Evolutionary conservation across 208 protist genomes (phyloP), one percentile per base, ranked within the genome.

Genomic region (Leishmania tropica): DNA sequence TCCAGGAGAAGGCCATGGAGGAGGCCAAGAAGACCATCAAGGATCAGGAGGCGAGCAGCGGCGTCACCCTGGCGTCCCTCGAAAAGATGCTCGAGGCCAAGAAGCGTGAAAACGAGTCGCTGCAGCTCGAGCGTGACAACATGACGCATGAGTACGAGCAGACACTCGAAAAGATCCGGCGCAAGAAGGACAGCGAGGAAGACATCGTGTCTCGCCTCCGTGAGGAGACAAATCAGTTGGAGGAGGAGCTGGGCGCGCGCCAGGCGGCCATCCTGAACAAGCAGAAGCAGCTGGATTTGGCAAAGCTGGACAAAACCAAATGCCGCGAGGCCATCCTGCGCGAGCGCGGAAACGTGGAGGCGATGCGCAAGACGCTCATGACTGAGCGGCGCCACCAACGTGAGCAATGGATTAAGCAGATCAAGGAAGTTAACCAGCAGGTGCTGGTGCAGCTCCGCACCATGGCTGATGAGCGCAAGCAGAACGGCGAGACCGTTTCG

Each of bases 131-230:
- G 56, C 93, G 93, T 45, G 94, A 96, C 75, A 91, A 87, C 80
- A 83, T 93, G 4, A 92, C 92, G 10, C 76, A 85, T 24, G 94
- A 98, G 62, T 98, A 95, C 77, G 94, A 98, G 81, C 90, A 96
- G 85, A 89, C 88, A 40, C 83, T 98, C 58, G 93, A 98, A 54
- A 93, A 95, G 86, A 94, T 96, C 76, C 93, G 96, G 48, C 92
- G 90, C 48, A 97, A 96, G 89, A 96, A 97, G 86, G 80, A 98
- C 56, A 89, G 95, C 8, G 93, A 98, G 84, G 96, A 98, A 80
- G 85, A 62, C 37, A 80, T 88, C 24, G 88, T 92, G 51, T 82
- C 90, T 68, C 85, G 86, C 70, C 87, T 98, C 65, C 87, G 86
- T n/a, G 92, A 94, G 76, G 95, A 97, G 80, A 91, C 98, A 84